Conservation (phyloP, 2,329 filamentous ascomycete genomes). For the Rhytidhysteron rufulum region DNA sequence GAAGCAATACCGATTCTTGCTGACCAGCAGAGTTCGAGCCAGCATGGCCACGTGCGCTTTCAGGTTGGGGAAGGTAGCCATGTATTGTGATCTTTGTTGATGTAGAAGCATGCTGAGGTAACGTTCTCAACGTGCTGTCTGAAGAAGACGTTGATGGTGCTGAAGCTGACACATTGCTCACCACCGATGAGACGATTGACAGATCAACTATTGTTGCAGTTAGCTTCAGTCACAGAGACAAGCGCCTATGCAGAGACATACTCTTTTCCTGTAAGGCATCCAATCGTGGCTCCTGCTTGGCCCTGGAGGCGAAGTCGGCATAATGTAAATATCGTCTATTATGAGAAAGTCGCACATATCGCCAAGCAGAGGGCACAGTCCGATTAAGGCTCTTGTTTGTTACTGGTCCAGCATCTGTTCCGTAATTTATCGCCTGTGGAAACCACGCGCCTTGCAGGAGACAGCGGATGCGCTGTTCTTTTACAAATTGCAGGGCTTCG, state of each 20-base stretch:
- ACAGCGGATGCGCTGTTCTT: constrained; percentile 91
- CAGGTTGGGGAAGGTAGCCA: constrained; percentile 54
- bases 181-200: constrained; percentile 82
- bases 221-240: no score
- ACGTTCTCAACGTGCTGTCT: constrained; percentile 44
- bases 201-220: constrained; percentile 71
- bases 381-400: constrained; percentile 40
- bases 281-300: constrained; percentile 63
- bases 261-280: constrained; percentile 72
- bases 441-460: constrained; percentile 91
- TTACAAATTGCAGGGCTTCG: constrained; percentile 92
- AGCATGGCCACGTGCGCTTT: constrained; percentile 19
- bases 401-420: constrained; percentile 44
- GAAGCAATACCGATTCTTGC: constrained; percentile 72
- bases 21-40: constrained; percentile 27
- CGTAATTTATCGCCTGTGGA: constrained; percentile 50
- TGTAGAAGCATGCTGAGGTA: constrained; percentile 28
- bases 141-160: constrained; percentile 47
- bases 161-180: constrained; percentile 80
- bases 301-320: constrained; percentile 71
- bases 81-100: constrained; percentile 91
- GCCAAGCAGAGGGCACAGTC: constrained; percentile 59
- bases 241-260: constrained; percentile 37
- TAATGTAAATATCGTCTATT: constrained; percentile 90
- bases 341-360: constrained; percentile 84